phyloP scores from a whole-genome alignment of 176 grass and related monocot species.

The Tillandsia fasciculata region DNA sequence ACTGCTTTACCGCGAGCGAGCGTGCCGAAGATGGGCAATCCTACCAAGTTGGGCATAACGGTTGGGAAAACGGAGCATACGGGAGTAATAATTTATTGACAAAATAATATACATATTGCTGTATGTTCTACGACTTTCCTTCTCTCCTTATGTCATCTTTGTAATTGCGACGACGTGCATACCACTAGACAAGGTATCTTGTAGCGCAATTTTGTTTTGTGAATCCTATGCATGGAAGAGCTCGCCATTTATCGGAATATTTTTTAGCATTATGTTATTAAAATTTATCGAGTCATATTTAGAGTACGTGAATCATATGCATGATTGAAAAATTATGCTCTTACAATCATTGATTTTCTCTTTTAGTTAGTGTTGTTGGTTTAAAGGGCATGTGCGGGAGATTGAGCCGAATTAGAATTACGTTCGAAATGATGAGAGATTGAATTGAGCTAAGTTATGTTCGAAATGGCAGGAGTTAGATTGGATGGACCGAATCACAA shows the following conservation, averaged over 20 bases:
- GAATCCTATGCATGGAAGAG: neutral
- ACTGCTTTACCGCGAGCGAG: neutral
- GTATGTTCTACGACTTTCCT: neutral
- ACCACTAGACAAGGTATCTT: neutral
- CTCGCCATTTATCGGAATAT: neutral
- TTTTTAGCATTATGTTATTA: neutral
- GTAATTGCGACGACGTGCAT: constrained; percentile 8
- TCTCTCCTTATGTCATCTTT: constrained; percentile 14
- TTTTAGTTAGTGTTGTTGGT: too few relatives aligned
- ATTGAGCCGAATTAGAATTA: too few relatives aligned
- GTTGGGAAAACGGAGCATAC: constrained; percentile 51
- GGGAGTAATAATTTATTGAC: constrained; percentile 30
- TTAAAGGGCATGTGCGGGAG: too few relatives aligned
- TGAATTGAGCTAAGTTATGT: too few relatives aligned
- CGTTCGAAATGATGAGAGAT: too few relatives aligned
- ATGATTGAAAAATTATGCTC: too few relatives aligned
- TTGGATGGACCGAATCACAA: too few relatives aligned
- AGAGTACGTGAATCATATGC: too few relatives aligned
- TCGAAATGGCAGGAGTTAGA: too few relatives aligned
- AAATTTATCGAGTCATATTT: too few relatives aligned
- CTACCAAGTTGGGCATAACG: constrained; percentile 33
- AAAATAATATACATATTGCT: constrained; percentile 24
- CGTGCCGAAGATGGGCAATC: constrained; percentile 12
- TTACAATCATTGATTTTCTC: too few relatives aligned
- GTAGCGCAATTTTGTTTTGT: neutral